A percentile compares a stretch with the other conserved stretches of the same genome.
These are phyloP conservation scores for Pezicula radicicola DNA, from an alignment of 2,329 filamentous ascomycete species.

Conservation along the genomic window DNA sequence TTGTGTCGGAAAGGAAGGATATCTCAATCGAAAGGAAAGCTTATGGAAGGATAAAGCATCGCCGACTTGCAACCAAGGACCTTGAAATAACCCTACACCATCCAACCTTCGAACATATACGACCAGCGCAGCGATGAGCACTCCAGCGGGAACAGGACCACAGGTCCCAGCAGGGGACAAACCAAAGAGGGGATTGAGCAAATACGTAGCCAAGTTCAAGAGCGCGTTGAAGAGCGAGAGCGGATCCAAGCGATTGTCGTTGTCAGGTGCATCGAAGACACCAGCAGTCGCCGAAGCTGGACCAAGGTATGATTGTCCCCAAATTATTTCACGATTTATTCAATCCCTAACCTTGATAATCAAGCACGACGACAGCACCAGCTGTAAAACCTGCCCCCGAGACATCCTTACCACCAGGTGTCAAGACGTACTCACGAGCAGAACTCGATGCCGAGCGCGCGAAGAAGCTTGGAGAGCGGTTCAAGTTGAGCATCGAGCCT, in stretches of 20 bases:
- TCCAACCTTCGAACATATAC: neutral
- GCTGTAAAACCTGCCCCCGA: neutral
- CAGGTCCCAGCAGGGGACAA: neutral
- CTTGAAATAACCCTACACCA: too few species aligned
- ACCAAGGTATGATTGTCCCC: neutral
- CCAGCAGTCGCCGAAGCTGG: neutral
- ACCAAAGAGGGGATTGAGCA: conserved; percentile 1
- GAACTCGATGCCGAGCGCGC: conserved; percentile 28
- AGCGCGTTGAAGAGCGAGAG: neutral
- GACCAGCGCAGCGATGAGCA: neutral
- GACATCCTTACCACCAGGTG: neutral
- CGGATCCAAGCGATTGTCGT: neutral
- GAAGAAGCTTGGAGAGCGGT: conserved; percentile 32
- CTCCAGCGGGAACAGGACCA: conserved; percentile 1
- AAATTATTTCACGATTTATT: too few species aligned
- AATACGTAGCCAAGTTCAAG: conserved; percentile 4
- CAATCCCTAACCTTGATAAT: neutral
- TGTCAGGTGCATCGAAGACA: neutral
- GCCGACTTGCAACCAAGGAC: too few species aligned
- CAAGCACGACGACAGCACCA: neutral
- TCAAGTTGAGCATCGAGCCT: conserved; percentile 31
- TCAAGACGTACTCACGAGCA: neutral
- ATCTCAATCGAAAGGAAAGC: too few species aligned
- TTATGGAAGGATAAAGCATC: too few species aligned
- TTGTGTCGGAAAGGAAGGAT: too few species aligned